Conservation (phyloP, 441 rosid genomes). For the Euphorbia corollata region DNA sequence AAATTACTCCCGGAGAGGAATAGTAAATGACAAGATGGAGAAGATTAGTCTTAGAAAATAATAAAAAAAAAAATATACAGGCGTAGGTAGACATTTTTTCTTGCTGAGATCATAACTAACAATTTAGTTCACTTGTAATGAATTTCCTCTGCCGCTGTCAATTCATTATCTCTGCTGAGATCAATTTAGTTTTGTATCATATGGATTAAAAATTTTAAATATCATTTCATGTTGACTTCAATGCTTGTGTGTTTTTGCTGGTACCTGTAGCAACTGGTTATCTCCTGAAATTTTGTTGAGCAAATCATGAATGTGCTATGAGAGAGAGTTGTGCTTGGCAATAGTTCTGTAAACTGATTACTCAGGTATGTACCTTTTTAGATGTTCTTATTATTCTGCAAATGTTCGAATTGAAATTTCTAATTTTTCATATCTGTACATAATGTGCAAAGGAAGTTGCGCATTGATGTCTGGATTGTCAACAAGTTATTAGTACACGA, state of each 20-base stretch:
- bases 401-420: background rate
- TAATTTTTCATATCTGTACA: background rate
- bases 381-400: background rate
- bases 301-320: background rate
- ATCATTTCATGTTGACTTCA: background rate
- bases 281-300: background rate
- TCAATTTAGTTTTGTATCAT: background rate
- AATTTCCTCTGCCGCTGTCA: background rate
- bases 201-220: background rate
- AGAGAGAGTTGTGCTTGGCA: background rate
- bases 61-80: background rate
- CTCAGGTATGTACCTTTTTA: background rate
- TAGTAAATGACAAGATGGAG: background rate
- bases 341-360: background rate
- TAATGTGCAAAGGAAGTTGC: background rate
- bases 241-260: background rate
- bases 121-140: background rate
- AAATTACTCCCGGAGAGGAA: background rate
- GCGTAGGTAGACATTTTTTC: background rate
- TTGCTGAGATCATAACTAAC: background rate
- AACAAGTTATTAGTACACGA: background rate
- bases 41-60: background rate
- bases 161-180: background rate
- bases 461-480: background rate
- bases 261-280: background rate